Base-by-base conservation (phyloP, 345 rosid genomes). In the Iberis pinnata region DNA sequence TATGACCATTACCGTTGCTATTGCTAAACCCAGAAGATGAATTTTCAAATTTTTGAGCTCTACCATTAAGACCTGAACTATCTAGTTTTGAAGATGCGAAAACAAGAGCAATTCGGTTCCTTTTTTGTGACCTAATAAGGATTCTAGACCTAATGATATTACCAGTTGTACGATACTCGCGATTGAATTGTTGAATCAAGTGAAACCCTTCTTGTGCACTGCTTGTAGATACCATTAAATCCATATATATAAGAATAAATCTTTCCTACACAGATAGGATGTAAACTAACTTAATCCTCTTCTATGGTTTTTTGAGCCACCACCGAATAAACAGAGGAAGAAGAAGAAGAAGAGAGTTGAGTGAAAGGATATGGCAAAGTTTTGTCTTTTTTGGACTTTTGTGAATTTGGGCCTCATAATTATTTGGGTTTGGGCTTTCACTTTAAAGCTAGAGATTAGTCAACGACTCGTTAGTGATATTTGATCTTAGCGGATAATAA, bases 161-260 rank as follows among this genome's bases (percentile, higher is more conserved):
- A 47, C 70, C 31, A 48, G 2, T 22, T 17, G 18, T 20, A 59
- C 76, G 65, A 57, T 17, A 63, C 32, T 74, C 74, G 44, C 76
- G 62, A 54, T 61, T 65, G 12, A 75, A 65, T 39, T 55, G 72
- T 35, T 70, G 80, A 73, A 80, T 59, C 40, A 76, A 67, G 75
- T 64, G 70, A 63, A 76, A 69, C 66, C 88, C 81, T 58, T 79
- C 86, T 64, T 76, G 88, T 67, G 35, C 64, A 50, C 64, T 78
- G 65, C 68, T 73, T 32, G 73, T 36, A 14, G 73, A 77, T 11
- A 78, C 76, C 39, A 70, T 63, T 49, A 78, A 56, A 64, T 78
- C 87, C 92, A 87, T 87, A 19, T 20, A 29, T 13, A 58, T 12
- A 58, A 9, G 38, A n/a, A 52, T 5, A 53, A 44, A 59, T 7